Base-by-base conservation (phyloP, 2,329 filamentous ascomycete genomes). In the Conoideocrella luteorostrata region DNA sequence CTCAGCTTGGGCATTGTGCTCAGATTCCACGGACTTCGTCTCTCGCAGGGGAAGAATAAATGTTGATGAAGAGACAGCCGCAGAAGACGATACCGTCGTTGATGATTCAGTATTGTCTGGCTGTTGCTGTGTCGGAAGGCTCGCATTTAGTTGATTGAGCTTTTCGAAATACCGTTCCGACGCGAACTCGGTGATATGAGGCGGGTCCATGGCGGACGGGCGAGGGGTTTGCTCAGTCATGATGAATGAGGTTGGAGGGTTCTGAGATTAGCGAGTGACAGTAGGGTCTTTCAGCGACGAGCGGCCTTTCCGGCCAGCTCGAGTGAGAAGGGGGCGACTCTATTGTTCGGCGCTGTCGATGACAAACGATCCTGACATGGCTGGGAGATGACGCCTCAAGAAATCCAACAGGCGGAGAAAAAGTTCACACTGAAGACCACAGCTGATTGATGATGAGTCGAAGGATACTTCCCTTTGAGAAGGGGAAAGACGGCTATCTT, bases 131-230 rank as follows among this genome's bases (percentile, higher is more conserved):
- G 64, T 65, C 50, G 63, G 68, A 23, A 73, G 65, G 26, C 24
- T 48, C 57, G 68, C 71, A 58, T 64, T 75, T 53, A 67, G 71
- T 62, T 79, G 74, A 45, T 67, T 71, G 48, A 82, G 61, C 63
- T 84, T 84, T 43, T 74, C 72, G 51, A 82, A 78, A 57, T 80
- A 84, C 50, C 75, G 75, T 61, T 77, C 70, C 35, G 80, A 84
- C 48, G 78, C 80, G 63, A 84, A 84, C 60, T 84, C 80, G 47
- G 79, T 81, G 49, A 80, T 70, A 51, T 82, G 78, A 53, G 74
- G 70, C 55, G 75, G 77, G 51, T 82, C 79, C 77, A 82, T 80
- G 56, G 62, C 61, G 42, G 35, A 42, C 49, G 56, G 53, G 36
- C 54, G 55, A 40, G 54, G 51, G 41, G 53, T 53, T 41, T 53